phyloP scores from a whole-genome alignment of 257 asterid species.

The Paraleonurus japonicus region DNA sequence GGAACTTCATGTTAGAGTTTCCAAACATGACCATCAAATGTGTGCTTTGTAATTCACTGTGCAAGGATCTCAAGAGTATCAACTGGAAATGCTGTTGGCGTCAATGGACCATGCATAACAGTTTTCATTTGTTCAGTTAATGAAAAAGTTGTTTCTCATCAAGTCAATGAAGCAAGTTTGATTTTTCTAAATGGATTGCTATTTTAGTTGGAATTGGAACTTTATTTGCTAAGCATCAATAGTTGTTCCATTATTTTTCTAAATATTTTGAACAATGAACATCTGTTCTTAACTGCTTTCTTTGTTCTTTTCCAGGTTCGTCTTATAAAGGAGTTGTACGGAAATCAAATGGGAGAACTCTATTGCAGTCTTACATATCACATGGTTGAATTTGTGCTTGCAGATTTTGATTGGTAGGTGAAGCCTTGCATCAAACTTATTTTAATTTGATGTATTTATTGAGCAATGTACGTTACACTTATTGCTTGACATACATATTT shows the following conservation, averaged over 20 bases:
- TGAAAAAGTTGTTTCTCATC: background rate
- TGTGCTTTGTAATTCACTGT: background rate
- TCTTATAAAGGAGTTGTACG: conserved; percentile 88
- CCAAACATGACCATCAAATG: background rate
- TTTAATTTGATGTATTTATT: conserved; percentile 8
- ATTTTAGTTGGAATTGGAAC: background rate
- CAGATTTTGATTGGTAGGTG: conserved; percentile 79
- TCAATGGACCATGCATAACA: background rate
- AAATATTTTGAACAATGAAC: conserved; percentile 6
- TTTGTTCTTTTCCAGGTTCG: conserved; percentile 68
- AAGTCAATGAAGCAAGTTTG: background rate
- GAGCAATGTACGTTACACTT: background rate
- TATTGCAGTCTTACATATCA: conserved; percentile 92
- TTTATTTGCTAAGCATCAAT: background rate
- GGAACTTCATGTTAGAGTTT: background rate
- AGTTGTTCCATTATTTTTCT: background rate
- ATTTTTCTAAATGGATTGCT: conserved; percentile 3
- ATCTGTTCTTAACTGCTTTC: conserved; percentile 15
- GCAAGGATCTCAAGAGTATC: conserved; percentile 14
- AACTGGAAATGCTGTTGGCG: background rate
- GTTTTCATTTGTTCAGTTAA: background rate
- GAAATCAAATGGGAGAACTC: conserved; percentile 88
- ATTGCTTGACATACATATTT: conserved; percentile 5
- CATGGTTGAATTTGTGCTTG: conserved; percentile 73
- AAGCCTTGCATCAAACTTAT: conserved; percentile 14